Evolutionary conservation across 169 alveolate species (phyloP), one percentile per base, ranked within the genome.

Genomic region (Plasmodium ovale): DNA sequence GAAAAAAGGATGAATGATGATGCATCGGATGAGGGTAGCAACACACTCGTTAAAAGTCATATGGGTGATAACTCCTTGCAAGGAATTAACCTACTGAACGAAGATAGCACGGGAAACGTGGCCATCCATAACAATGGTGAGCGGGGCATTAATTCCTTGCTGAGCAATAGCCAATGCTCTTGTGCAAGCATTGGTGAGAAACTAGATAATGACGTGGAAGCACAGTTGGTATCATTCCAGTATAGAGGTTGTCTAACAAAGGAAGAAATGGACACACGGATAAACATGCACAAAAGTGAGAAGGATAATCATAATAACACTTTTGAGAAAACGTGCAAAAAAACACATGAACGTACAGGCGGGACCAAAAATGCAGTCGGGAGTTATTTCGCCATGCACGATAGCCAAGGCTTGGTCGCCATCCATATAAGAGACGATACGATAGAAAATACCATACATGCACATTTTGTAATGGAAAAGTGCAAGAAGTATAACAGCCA

Each of bases 211-310:
- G 16, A 47, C 12, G 16, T 14, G 16, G 56, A 2, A 5, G 4
- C 6, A 16, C 68, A 44, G 9, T 31, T 74, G 10, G 88, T 74
- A 4, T n/a, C 88, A 67, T 74, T 74, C 29, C 74, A 74, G 23
- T 74, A 74, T 51, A 74, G 44, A 60, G 88, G 88, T 0, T 60
- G 77, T 51, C 9, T 74, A 42, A 73, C 88, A 74, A 74, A 74
- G 54, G 88, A 53, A 5, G 19, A 59, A 25, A 74, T 54, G n/a
- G 44, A 59, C 70, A 25, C 35, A 27, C n/a, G 39, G 14, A 60
- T 19, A 19, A 64, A 64, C 1, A 64, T 64, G 2, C 1, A 31
- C 9, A 64, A 25, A 31, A 39, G n/a, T n/a, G n/a, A n/a, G n/a
- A n/a, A n/a, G n/a, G n/a, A n/a, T n/a, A n/a, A n/a, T n/a, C n/a